Percentiles rank a stretch among this genome's conserved stretches.
Evolutionary conservation across 768 basidiomycete species (phyloP).

Genomic region (Leccinum arenicola): DNA sequence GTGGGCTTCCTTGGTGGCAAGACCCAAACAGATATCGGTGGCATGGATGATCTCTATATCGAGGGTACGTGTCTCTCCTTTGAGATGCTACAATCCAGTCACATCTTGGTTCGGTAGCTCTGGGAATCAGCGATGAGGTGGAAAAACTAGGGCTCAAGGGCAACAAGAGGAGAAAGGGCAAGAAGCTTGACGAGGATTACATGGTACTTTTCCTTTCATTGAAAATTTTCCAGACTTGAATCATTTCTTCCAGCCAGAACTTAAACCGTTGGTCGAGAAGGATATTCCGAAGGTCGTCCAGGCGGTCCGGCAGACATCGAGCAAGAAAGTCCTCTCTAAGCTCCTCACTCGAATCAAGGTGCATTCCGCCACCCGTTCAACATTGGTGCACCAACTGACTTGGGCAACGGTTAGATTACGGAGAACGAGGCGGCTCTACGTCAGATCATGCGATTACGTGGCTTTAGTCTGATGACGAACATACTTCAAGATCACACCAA

Average conservation of each 20-base stretch:
- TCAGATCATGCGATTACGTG: slow-evolving; percentile 88
- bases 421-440: slow-evolving; percentile 74
- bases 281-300: slow-evolving; percentile 92
- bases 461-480: slow-evolving; percentile 89
- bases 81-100: not conserved
- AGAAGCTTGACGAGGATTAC: slow-evolving; percentile 94
- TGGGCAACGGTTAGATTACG: slow-evolving; percentile 59
- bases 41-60: slow-evolving; percentile 92
- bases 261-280: slow-evolving; percentile 70
- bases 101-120: slow-evolving; percentile 45
- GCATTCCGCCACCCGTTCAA: not conserved
- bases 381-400: not conserved
- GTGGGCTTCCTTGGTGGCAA: slow-evolving; percentile 97
- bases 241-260: slow-evolving; percentile 52
- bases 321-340: slow-evolving; percentile 77
- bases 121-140: slow-evolving; percentile 92
- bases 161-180: slow-evolving; percentile 82
- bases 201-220: slow-evolving; percentile 46
- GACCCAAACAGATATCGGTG: slow-evolving; percentile 93
- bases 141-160: slow-evolving; percentile 84
- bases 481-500: slow-evolving; percentile 72
- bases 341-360: slow-evolving; percentile 86
- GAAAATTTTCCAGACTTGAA: not conserved
- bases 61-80: slow-evolving; percentile 55
- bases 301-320: slow-evolving; percentile 85